Evolutionary conservation across 352 stramenopile genomes (phyloP).

Genomic region (Globisporangium uncinulatum): DNA sequence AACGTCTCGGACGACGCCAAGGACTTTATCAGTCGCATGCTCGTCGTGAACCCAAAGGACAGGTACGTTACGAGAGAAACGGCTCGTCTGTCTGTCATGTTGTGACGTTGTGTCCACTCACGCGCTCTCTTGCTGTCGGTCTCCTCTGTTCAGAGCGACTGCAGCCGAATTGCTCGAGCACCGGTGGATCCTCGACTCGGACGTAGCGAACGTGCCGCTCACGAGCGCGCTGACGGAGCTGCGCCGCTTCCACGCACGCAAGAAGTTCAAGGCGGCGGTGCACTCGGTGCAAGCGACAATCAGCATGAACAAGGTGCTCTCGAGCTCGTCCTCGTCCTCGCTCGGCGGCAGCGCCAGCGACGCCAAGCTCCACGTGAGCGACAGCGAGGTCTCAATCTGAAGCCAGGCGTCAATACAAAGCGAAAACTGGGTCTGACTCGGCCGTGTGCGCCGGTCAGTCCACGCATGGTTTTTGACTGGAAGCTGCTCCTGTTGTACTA

Average conservation of each 20-base stretch:
- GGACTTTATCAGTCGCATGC: conserved; percentile 85
- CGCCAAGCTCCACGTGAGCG: conserved; percentile 14
- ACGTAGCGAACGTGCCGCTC: conserved; percentile 70
- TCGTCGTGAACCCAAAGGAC: conserved; percentile 77
- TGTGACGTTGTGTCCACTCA: neutral
- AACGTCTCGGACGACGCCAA: conserved; percentile 86
- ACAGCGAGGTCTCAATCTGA: conserved; percentile 42
- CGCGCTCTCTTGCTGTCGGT: neutral
- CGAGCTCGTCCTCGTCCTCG: conserved; percentile 19
- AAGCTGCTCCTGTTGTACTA: neutral
- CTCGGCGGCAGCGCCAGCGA: conserved; percentile 8
- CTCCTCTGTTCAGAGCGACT: conserved; percentile 24
- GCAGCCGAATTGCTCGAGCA: conserved; percentile 59
- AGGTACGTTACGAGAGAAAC: conserved; percentile 23
- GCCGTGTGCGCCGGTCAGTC: neutral
- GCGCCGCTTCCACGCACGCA: conserved; percentile 72
- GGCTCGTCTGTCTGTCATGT: neutral
- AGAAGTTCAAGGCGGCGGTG: conserved; percentile 82
- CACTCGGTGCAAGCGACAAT: conserved; percentile 76
- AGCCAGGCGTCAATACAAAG: conserved; percentile 15
- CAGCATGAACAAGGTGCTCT: conserved; percentile 74
- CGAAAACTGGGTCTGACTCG: conserved; percentile 14
- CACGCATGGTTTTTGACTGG: neutral
- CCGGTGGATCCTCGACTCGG: conserved; percentile 61
- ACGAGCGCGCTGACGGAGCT: conserved; percentile 72